A percentile compares a stretch with the other conserved stretches of the same genome.
phyloP scores from a whole-genome alignment of 768 basidiomycete genomes.

The Leucocoprinus leucothites region DNA sequence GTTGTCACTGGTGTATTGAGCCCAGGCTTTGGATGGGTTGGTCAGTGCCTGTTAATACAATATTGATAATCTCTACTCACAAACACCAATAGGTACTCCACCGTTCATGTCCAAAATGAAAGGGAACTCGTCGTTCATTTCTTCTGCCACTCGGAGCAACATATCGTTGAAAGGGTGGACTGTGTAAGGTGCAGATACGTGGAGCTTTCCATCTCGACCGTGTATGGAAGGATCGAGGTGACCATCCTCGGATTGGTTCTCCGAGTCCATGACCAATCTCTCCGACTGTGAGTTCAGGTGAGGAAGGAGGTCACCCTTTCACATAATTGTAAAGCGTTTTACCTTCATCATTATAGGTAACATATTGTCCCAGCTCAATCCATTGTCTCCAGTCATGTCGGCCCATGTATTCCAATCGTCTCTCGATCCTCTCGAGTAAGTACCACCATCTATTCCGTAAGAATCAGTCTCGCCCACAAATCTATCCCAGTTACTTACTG shows the following conservation, averaged over 20 bases:
- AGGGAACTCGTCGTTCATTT: constrained; percentile 9
- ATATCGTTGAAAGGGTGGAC: constrained; percentile 11
- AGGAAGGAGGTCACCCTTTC: no score
- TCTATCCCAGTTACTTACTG: constrained; percentile 5
- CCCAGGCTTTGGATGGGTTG: constrained; percentile 7
- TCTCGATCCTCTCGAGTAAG: constrained; percentile 29
- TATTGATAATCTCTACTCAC: background rate
- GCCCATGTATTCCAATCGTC: constrained; percentile 32
- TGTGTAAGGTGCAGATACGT: background rate
- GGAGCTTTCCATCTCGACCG: constrained; percentile 8
- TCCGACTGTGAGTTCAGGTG: no score
- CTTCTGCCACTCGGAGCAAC: background rate
- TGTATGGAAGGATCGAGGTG: constrained; percentile 14
- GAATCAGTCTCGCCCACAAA: background rate
- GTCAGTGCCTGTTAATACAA: background rate
- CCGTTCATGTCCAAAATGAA: constrained; percentile 12
- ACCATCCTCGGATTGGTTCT: constrained; percentile 9
- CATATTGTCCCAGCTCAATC: constrained; percentile 31
- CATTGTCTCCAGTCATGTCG: constrained; percentile 22
- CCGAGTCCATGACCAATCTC: background rate
- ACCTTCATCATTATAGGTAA: constrained; percentile 24
- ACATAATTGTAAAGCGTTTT: background rate
- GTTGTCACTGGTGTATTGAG: constrained; percentile 10
- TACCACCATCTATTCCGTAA: constrained; percentile 21
- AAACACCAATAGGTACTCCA: constrained; percentile 12